Base-by-base conservation (phyloP, 1,139 yeast species). In the Sugiyamaella xylanicola region DNA sequence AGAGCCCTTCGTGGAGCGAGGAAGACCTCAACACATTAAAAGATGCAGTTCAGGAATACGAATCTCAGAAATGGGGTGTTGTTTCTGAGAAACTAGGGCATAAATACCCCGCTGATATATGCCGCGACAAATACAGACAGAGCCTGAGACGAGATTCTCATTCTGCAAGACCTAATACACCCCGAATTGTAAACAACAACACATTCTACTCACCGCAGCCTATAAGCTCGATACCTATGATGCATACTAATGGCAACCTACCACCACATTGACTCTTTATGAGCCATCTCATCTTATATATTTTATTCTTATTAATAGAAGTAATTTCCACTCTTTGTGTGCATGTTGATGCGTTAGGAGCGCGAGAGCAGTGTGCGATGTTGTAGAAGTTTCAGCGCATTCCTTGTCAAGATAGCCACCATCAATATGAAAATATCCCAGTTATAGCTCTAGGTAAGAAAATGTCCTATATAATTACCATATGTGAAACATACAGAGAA, bases 21-120 rank as follows among this genome's bases (percentile, higher is more conserved):
- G 60, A 59, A 35, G 70, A 68, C 45, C 56, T 61, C 11, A 51
- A 55, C 19, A 57, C 56, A 2, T 56, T 67, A 42, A 57, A 59
- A 15, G 56, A 54, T 37, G 68, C 69, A 1, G 61, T 65, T 17
- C 46, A 54, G 29, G 63, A 64, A 48, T 67, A 67, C 52, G 69
- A 66, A 39, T 59, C 51, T 25, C 67, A 65, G 16, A 62, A 65
- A 41, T 67, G 71, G 70, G 53, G 53, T 13, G 55, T 62, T 13
- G 60, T 66, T 20, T 51, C 68, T 16, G 60, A 62, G 47, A 61
- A 62, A 43, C 59, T 66, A 56, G 68, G 65, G n/a, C 52, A 54
- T 54, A 59, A 58, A 55, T 67, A 59, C 49, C 55, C 68, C 3
- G 59, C 68, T 1, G 54, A 58, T 2, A 58, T 59, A 15, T 67